A percentile compares a stretch with the other conserved stretches of the same genome.
These are phyloP conservation scores for Citrus inodora DNA, from an alignment of 345 rosid species.

Conservation along the genomic window DNA sequence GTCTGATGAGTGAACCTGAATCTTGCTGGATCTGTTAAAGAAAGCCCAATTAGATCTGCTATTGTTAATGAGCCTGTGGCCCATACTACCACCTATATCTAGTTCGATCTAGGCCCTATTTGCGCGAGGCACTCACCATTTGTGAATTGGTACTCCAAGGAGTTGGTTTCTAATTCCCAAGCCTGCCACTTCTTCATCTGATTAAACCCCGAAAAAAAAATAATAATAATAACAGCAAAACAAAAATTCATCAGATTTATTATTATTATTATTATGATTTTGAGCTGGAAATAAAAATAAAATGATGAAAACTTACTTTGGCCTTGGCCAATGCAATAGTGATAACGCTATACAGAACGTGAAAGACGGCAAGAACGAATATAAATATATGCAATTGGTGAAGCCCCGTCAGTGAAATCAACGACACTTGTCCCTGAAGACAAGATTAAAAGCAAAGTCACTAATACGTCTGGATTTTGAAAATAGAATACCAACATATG, in stretches of 20 bases:
- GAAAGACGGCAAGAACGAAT: conserved; percentile 58
- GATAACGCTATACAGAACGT: conserved; percentile 46
- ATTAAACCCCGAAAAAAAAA: background rate
- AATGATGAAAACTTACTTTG: conserved; percentile 22
- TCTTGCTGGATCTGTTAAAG: conserved; percentile 44
- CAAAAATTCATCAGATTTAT: too few relatives aligned
- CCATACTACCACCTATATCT: background rate
- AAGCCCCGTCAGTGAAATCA: conserved; percentile 47
- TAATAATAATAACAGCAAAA: background rate
- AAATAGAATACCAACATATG: too few relatives aligned
- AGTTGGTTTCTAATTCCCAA: conserved; percentile 49
- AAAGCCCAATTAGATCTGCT: background rate
- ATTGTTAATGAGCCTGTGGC: background rate
- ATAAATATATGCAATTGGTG: conserved; percentile 66
- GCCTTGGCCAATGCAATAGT: conserved; percentile 44
- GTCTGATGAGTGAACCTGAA: conserved; percentile 64
- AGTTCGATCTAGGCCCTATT: too few relatives aligned
- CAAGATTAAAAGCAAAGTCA: background rate
- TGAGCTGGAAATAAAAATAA: background rate
- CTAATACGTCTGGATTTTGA: too few relatives aligned
- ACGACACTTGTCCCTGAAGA: conserved; percentile 34
- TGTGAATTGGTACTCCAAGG: conserved; percentile 35
- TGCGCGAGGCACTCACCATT: conserved; percentile 25
- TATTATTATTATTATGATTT: background rate
- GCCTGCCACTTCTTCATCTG: conserved; percentile 63